Percentiles rank a stretch among this genome's conserved stretches.
Evolutionary conservation across 78 protist genomes (phyloP).

Genomic region (Diacronema lutheri): DNA sequence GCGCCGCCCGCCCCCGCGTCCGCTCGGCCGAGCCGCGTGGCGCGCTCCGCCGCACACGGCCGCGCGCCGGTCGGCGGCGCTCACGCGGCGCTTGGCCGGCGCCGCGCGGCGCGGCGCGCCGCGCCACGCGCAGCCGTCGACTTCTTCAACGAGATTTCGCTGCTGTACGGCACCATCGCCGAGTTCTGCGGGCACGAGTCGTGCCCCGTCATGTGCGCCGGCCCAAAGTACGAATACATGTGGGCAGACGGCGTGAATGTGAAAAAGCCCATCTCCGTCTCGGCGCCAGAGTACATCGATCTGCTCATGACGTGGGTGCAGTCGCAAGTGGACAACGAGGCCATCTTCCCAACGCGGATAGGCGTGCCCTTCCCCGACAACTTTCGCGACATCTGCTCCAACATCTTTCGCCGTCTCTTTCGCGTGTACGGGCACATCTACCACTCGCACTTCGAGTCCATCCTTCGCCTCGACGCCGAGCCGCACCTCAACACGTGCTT

Average conservation of each 20-base stretch:
- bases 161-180: constrained; percentile 92
- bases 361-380: constrained; percentile 82
- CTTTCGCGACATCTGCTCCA: constrained; percentile 68
- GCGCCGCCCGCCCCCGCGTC: no score
- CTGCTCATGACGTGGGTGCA: constrained; percentile 91
- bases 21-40: no score
- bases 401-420: constrained; percentile 87
- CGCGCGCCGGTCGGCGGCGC: no score
- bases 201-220: constrained; percentile 80
- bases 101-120: no score
- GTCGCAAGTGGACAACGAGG: constrained; percentile 84
- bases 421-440: constrained; percentile 97
- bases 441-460: constrained; percentile 80
- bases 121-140: constrained; percentile 62
- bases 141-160: constrained; percentile 94
- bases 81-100: no score
- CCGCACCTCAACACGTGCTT: constrained; percentile 48
- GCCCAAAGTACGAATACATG: constrained; percentile 30
- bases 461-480: constrained; percentile 35
- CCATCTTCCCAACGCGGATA: constrained; percentile 73
- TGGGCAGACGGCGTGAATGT: constrained; percentile 24
- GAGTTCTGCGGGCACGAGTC: constrained; percentile 91
- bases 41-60: no score
- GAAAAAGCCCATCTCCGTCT: constrained; percentile 8
- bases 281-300: background rate